phyloP scores from a whole-genome alignment of 305 asterid species.

The Fraxinus albicans region DNA sequence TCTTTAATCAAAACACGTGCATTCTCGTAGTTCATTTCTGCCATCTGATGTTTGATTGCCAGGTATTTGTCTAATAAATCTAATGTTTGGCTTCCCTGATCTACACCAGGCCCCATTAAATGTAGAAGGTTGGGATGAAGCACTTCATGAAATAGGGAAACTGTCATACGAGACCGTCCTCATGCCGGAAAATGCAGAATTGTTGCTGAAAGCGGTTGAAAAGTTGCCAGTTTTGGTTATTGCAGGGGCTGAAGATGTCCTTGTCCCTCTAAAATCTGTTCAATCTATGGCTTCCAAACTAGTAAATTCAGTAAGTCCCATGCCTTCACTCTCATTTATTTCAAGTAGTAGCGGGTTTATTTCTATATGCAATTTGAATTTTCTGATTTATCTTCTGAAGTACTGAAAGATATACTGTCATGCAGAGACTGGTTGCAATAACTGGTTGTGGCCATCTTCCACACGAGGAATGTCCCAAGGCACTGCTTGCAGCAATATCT shows the following conservation, averaged over 20 bases:
- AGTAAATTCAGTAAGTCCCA: constrained; percentile 71
- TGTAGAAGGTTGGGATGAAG: constrained; percentile 93
- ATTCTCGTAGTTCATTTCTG: neutral
- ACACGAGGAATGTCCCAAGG: constrained; percentile 94
- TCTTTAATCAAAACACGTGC: neutral
- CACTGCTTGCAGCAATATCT: constrained; percentile 80
- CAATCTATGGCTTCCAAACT: constrained; percentile 80
- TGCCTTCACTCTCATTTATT: neutral
- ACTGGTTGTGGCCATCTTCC: constrained; percentile 98
- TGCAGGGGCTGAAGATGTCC: constrained; percentile 81
- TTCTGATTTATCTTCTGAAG: neutral
- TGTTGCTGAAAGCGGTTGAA: constrained; percentile 60
- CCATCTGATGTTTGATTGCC: neutral
- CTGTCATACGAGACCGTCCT: constrained; percentile 72
- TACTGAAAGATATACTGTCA: neutral
- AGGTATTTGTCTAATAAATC: neutral
- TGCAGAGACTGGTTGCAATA: constrained; percentile 90
- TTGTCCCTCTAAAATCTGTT: constrained; percentile 73
- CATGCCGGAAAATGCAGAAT: constrained; percentile 49
- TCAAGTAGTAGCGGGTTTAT: neutral
- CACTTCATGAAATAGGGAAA: constrained; percentile 87
- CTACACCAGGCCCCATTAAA: constrained; percentile 69
- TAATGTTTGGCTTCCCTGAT: constrained; percentile 14
- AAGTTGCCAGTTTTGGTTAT: constrained; percentile 65
- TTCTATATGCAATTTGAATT: neutral